Conservation (phyloP, 176 grass and related monocot genomes). For the Eremochloa ophiuroides region DNA sequence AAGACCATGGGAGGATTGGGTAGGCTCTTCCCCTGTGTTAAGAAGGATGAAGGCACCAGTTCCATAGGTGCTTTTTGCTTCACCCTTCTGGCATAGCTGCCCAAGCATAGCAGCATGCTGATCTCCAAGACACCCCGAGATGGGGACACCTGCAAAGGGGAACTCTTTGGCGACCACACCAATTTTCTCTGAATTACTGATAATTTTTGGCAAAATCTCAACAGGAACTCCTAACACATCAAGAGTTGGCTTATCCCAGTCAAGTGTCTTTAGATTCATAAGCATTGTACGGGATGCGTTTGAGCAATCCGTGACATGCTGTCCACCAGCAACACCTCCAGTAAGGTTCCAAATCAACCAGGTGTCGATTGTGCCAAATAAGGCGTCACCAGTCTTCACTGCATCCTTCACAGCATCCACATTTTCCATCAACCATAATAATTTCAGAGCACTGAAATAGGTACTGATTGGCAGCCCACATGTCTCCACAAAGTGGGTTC, state of each 20-base stretch:
- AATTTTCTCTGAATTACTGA: constrained; percentile 79
- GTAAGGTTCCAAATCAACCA: constrained; percentile 99
- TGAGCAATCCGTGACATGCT: constrained; percentile 88
- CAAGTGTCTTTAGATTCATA: constrained; percentile 82
- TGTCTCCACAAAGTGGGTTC: constrained; percentile 73
- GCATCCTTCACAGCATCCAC: constrained; percentile 71
- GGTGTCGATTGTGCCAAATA: constrained; percentile 88
- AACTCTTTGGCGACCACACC: constrained; percentile 53
- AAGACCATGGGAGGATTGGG: constrained; percentile 63
- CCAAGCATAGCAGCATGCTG: constrained; percentile 90
- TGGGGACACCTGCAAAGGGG: constrained; percentile 63
- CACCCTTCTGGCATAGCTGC: constrained; percentile 77
- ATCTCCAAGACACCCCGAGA: constrained; percentile 78
- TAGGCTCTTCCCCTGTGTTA: constrained; percentile 73
- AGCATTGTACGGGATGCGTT: constrained; percentile 95
- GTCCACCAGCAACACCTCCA: constrained; percentile 45
- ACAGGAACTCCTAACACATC: constrained; percentile 54
- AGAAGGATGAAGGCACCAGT: constrained; percentile 97
- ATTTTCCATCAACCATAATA: constrained; percentile 89
- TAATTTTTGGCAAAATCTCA: constrained; percentile 74
- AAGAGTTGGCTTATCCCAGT: constrained; percentile 70
- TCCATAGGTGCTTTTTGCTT: constrained; percentile 92
- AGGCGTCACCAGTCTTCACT: constrained; percentile 50
- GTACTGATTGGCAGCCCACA: constrained; percentile 89
- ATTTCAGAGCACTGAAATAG: constrained; percentile 89